Evolutionary conservation across 176 grass and related monocot species (phyloP).

Genomic region (Oryza punctata): DNA sequence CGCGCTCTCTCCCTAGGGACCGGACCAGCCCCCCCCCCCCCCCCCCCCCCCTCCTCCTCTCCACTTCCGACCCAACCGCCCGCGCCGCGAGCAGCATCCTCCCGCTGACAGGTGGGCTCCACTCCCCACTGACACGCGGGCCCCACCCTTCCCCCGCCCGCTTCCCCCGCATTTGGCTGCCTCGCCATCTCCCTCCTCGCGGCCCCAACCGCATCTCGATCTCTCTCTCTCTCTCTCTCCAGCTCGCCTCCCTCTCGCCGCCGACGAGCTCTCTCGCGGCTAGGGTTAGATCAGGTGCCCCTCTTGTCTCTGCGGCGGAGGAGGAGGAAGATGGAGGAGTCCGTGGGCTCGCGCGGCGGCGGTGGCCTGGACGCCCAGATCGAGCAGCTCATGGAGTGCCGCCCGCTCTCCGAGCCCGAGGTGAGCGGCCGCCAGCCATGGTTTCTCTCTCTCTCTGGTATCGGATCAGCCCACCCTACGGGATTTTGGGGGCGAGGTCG

Average conservation of each 20-base stretch:
- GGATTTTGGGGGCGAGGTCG: neutral
- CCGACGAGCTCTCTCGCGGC: slow-evolving; percentile 20
- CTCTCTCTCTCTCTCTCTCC: no score
- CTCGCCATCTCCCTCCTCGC: neutral
- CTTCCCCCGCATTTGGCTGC: neutral
- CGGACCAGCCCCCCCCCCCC: no score
- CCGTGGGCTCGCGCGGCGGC: slow-evolving; percentile 1
- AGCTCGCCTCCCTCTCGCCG: neutral
- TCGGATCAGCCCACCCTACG: neutral
- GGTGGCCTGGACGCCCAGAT: slow-evolving; percentile 79
- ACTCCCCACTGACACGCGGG: neutral
- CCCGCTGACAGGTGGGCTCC: no score
- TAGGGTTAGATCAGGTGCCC: slow-evolving; percentile 34
- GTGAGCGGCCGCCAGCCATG: slow-evolving; percentile 11
- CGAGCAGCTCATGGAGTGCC: slow-evolving; percentile 92
- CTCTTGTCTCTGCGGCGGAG: neutral
- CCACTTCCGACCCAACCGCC: neutral
- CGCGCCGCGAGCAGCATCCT: no score
- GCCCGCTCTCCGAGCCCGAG: slow-evolving; percentile 73
- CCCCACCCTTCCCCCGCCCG: neutral
- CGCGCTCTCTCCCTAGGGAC: no score
- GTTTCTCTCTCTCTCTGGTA: no score
- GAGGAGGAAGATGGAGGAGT: slow-evolving; percentile 31
- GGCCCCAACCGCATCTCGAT: neutral
- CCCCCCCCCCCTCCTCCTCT: no score